A percentile compares a stretch with the other conserved stretches of the same genome.
Conservation (phyloP, 352 stramenopile genomes). For the Phytophthora fragariae region DNA sequence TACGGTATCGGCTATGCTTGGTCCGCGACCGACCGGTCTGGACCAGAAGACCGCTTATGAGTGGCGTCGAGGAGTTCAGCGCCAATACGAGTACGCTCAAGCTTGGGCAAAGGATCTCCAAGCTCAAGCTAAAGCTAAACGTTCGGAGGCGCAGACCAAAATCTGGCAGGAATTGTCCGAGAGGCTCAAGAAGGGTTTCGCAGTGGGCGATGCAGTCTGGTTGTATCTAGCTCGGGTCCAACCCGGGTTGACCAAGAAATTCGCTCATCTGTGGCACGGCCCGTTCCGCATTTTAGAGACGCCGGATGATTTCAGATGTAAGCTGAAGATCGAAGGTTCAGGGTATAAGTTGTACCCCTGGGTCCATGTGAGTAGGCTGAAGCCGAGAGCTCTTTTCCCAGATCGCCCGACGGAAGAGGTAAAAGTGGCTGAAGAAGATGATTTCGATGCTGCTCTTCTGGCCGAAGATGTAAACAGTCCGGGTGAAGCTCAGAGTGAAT, state of each 20-base stretch:
- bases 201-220: background rate
- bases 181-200: background rate
- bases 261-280: background rate
- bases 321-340: background rate
- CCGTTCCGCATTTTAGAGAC: background rate
- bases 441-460: too few species aligned
- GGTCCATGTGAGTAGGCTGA: conserved; percentile 2
- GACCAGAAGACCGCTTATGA: background rate
- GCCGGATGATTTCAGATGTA: background rate
- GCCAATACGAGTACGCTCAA: background rate
- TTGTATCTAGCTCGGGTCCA: background rate
- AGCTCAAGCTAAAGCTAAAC: background rate
- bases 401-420: background rate
- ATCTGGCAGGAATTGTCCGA: background rate
- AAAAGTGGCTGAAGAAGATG: background rate
- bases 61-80: background rate
- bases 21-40: background rate
- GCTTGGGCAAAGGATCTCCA: conserved; percentile 1
- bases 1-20: background rate
- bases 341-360: background rate
- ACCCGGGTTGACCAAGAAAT: background rate
- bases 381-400: conserved; percentile 3
- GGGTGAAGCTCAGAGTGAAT: too few species aligned
- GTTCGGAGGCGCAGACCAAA: background rate
- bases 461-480: too few species aligned